Conservation (phyloP, 1,284 basidiomycete species). For the Cryptococcus sp. region DNA sequence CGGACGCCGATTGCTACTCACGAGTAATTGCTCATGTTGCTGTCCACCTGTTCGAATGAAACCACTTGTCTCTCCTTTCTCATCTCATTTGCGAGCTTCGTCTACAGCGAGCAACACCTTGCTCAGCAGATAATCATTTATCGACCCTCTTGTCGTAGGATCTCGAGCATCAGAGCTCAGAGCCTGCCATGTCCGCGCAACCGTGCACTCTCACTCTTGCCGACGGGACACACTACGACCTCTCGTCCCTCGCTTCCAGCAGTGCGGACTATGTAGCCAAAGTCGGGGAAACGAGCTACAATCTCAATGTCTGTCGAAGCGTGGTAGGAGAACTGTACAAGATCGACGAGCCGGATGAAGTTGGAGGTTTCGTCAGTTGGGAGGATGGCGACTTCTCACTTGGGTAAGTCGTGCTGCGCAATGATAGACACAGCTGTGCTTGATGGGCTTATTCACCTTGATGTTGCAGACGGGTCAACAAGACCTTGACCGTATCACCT, state of each 20-base stretch:
- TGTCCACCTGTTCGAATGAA: conserved; percentile 4
- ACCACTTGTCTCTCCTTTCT: too few species aligned
- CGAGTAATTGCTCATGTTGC: not conserved
- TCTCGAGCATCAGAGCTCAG: too few species aligned
- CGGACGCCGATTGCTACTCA: too few species aligned
- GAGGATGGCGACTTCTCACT: conserved; percentile 45
- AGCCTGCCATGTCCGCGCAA: not conserved
- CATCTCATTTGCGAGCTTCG: too few species aligned
- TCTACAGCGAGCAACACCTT: too few species aligned
- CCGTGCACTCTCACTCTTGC: conserved; percentile 46
- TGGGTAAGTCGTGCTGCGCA: conserved; percentile 33
- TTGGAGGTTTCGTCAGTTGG: conserved; percentile 43
- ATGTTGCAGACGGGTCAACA: conserved; percentile 33
- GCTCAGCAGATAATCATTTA: too few species aligned
- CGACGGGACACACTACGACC: conserved; percentile 52
- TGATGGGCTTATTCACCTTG: too few species aligned
- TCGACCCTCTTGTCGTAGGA: too few species aligned
- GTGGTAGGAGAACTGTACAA: conserved; percentile 50
- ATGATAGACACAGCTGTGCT: not conserved
- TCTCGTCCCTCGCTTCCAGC: conserved; percentile 40
- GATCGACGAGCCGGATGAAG: conserved; percentile 41
- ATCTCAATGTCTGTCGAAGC: conserved; percentile 50
- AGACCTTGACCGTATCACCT: conserved; percentile 39
- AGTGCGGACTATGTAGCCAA: conserved; percentile 40
- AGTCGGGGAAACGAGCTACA: conserved; percentile 39